These are phyloP conservation scores for Lactifluus piperatus DNA, from an alignment of 768 basidiomycete genomes.

Conservation along the genomic window DNA sequence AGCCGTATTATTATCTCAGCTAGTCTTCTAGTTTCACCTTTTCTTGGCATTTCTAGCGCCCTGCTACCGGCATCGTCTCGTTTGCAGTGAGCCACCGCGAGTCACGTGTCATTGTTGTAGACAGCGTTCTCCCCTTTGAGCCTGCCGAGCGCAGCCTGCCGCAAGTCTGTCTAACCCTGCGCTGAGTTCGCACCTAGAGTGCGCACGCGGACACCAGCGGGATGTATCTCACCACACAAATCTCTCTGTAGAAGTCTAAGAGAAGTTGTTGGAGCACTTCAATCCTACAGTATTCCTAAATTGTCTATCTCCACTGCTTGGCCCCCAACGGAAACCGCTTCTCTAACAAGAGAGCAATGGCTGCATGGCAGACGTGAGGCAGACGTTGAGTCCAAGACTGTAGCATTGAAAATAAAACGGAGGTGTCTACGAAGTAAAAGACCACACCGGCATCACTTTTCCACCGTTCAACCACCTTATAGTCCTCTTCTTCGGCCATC, in stretches of 20 bases:
- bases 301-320: no score
- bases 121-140: conserved; percentile 80
- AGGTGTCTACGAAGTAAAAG: no score
- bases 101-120: conserved; percentile 58
- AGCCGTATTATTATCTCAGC: conserved; percentile 58
- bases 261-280: conserved; percentile 71
- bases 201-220: conserved; percentile 62
- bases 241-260: conserved; percentile 69
- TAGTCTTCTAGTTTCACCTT: conserved; percentile 56
- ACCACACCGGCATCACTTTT: no score
- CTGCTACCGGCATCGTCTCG: no score
- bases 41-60: conserved; percentile 39
- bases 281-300: no score
- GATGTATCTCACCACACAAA: conserved; percentile 65
- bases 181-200: conserved; percentile 72
- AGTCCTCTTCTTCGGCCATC: no score
- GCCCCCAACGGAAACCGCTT: no score
- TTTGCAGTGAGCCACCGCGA: conserved; percentile 48
- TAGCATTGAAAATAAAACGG: no score
- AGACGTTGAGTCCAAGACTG: no score
- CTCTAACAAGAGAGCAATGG: no score
- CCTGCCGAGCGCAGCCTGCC: conserved; percentile 65
- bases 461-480: no score
- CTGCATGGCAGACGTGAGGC: no score
- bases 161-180: conserved; percentile 65